These are phyloP conservation scores for Nitzschia sp. DNA, from an alignment of 108 stramenopile species.

Conservation along the genomic window DNA sequence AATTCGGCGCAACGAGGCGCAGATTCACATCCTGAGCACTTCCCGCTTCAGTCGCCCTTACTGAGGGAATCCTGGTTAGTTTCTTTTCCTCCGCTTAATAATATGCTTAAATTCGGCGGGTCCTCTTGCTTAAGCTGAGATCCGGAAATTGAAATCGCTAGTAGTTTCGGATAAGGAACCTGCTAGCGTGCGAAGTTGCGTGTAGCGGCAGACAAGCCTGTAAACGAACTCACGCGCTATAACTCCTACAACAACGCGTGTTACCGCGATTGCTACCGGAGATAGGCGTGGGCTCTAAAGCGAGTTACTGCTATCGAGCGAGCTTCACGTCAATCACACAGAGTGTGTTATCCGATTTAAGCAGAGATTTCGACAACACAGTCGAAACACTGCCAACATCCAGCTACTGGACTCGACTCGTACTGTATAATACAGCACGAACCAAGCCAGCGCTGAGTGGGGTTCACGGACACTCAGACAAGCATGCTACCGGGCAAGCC, in stretches of 20 bases:
- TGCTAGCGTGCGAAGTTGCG: no score
- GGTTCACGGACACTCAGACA: slow-evolving; percentile 88
- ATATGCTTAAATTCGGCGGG: slow-evolving; percentile 98
- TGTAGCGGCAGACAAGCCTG: no score
- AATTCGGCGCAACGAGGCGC: slow-evolving; percentile 68
- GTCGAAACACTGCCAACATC: slow-evolving; percentile 39
- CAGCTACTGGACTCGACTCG: slow-evolving; percentile 33
- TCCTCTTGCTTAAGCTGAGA: slow-evolving; percentile 86
- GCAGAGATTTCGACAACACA: neutral
- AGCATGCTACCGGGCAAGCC: slow-evolving; percentile 83
- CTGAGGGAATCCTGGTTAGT: slow-evolving; percentile 95
- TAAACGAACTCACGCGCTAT: neutral
- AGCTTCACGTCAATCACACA: neutral
- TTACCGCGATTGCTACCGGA: slow-evolving; percentile 12
- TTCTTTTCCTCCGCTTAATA: slow-evolving; percentile 97
- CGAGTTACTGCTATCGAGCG: neutral
- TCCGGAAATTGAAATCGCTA: slow-evolving; percentile 35
- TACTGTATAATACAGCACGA: neutral
- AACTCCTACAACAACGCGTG: slow-evolving; percentile 4
- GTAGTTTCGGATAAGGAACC: no score
- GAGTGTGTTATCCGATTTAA: neutral
- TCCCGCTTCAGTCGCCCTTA: slow-evolving; percentile 97
- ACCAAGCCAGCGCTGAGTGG: slow-evolving; percentile 58
- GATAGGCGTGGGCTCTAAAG: neutral
- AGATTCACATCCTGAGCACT: slow-evolving; percentile 87